These are phyloP conservation scores for Phaeoacremonium minimum DNA, from an alignment of 2,329 filamentous ascomycete genomes.

Conservation along the genomic window DNA sequence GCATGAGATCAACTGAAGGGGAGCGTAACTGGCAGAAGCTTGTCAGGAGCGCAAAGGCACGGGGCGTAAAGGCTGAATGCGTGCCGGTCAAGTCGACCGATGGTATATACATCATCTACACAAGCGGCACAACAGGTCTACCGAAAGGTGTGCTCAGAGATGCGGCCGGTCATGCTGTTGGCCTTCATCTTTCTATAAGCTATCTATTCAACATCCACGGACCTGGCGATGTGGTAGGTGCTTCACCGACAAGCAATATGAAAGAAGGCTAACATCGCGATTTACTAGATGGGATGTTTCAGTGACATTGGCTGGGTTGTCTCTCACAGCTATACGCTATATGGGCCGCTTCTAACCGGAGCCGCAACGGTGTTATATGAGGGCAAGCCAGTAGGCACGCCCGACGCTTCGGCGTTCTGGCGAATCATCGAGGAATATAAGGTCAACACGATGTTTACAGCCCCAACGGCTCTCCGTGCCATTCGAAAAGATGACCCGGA, in stretches of 20 bases:
- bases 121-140: slow-evolving; percentile 74
- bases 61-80: slow-evolving; percentile 65
- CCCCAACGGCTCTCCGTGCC: slow-evolving; percentile 80
- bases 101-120: slow-evolving; percentile 87
- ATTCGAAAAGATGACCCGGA: slow-evolving; percentile 83
- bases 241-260: no score
- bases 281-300: slow-evolving; percentile 27
- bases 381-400: slow-evolving; percentile 89
- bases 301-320: slow-evolving; percentile 90
- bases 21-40: slow-evolving; percentile 78
- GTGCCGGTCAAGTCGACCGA: slow-evolving; percentile 77
- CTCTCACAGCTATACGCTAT: slow-evolving; percentile 75
- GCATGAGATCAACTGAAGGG: slow-evolving; percentile 59
- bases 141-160: slow-evolving; percentile 83
- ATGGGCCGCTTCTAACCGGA: slow-evolving; percentile 79
- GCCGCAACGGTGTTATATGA: slow-evolving; percentile 87
- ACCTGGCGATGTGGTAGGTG: slow-evolving; percentile 65
- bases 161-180: slow-evolving; percentile 83
- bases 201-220: slow-evolving; percentile 81
- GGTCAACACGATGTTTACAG: slow-evolving; percentile 81
- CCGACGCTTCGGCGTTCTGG: slow-evolving; percentile 86
- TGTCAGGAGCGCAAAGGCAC: slow-evolving; percentile 63
- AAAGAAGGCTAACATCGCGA: background rate
- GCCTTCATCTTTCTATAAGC: slow-evolving; percentile 74
- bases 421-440: slow-evolving; percentile 79